Evolutionary conservation across 1,284 basidiomycete genomes (phyloP), one percentile per base, ranked within the genome.

Genomic region (Leccinum fallax): DNA sequence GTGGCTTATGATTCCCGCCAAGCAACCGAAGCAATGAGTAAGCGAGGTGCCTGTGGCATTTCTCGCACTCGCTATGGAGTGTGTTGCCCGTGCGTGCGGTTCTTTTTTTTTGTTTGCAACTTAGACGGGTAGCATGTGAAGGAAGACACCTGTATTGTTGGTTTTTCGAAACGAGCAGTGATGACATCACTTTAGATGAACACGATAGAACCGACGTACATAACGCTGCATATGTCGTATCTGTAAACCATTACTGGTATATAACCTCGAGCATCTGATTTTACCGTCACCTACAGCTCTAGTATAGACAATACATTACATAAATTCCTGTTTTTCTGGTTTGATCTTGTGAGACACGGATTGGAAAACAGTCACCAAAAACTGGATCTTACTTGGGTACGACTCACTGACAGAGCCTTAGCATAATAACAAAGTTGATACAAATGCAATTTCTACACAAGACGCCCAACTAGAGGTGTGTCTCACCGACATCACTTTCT

Each of bases 1-100:
- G 69, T 94, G 92, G 92, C 71, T 88, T 4, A 82, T 89, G 66
- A 80, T 91, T 1, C 88, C 86, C 2, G 79, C 77, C 40, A 86
- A 86, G 73, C 67, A 75, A 30, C 9, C 54, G 5, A 66, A 55
- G 48, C 55, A 63, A 30, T 72, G 40, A 51, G 36, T 24, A 30
- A 26, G 59, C n/a, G 26, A 38, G 5, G 9, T 16, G 34, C 15
- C 9, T 28, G 38, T n/a, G 48, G 19, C 40, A 48, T 28, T 7
- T 15, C 9, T 59, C 26, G 21, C 32, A 8, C 26, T 15, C 24
- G 28, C 9, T n/a, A 10, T 38, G 11, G 5, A 19, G 32, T 19
- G 28, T 19, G 28, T 11, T 15, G 28, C 38, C 3, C 16, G 34
- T 43, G 24, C 4, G 11, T 36, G 28, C 8, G 53, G 43, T 11